A percentile compares a stretch with the other conserved stretches of the same genome.
Conservation (phyloP, 768 basidiomycete genomes). For the Tulasnella sp. region DNA sequence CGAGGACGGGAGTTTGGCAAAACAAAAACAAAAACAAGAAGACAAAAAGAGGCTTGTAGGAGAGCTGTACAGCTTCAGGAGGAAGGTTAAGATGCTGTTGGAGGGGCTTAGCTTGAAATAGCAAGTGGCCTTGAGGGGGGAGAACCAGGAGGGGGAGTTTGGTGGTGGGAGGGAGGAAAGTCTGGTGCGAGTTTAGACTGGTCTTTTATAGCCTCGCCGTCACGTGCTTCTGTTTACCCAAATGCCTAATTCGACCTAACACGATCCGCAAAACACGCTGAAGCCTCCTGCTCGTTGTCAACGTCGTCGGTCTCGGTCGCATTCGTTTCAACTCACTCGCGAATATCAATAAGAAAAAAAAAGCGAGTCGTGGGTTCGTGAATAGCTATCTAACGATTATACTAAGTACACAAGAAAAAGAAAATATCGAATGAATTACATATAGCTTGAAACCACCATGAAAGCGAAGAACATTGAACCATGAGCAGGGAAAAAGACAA, state of each 20-base stretch:
- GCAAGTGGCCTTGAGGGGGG: background rate
- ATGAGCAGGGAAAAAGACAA: too few relatives aligned
- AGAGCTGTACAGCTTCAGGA: background rate
- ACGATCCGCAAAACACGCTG: background rate
- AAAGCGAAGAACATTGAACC: too few relatives aligned
- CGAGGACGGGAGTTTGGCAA: background rate
- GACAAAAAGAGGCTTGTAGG: background rate
- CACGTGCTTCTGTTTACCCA: background rate
- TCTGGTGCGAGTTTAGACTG: background rate
- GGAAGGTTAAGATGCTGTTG: background rate
- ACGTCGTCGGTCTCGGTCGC: background rate
- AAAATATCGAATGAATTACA: background rate
- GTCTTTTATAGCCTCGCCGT: background rate
- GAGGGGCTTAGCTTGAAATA: conserved; percentile 4
- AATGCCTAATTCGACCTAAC: background rate
- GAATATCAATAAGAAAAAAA: background rate
- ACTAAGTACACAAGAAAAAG: background rate
- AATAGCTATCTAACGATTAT: background rate
- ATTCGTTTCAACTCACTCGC: background rate
- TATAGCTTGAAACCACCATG: background rate
- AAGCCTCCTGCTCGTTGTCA: background rate
- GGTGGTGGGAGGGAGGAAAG: background rate
- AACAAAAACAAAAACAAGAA: background rate
- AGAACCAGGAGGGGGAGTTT: background rate
- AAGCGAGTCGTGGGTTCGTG: background rate